A percentile compares a stretch with the other conserved stretches of the same genome.
phyloP scores from a whole-genome alignment of 192 early-diverging fungal species.

The Rhizoclosmatium sp. region DNA sequence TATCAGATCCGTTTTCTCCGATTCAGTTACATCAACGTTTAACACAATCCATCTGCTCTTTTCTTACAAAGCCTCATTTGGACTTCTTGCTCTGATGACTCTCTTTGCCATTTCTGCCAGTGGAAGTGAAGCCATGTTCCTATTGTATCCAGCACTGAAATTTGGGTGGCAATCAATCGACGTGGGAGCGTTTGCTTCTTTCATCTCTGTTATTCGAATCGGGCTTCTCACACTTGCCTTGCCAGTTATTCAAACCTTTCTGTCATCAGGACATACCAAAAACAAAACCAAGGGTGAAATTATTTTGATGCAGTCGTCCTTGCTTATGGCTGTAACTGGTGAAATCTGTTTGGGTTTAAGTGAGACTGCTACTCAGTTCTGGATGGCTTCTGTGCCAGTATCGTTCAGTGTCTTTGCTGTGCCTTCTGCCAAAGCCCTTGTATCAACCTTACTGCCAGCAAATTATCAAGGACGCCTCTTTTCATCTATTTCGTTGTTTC shows the following conservation, averaged over 20 bases:
- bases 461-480: slow-evolving; percentile 13
- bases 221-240: slow-evolving; percentile 3
- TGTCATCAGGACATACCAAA: not conserved
- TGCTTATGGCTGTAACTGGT: slow-evolving; percentile 20
- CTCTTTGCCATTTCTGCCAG: not conserved
- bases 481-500: not conserved
- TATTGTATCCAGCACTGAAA: slow-evolving; percentile 11
- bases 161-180: slow-evolving; percentile 26
- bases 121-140: not conserved
- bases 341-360: not conserved
- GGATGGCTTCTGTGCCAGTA: not conserved
- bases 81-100: not conserved
- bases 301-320: slow-evolving; percentile 1
- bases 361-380: not conserved
- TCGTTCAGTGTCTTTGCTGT: not conserved
- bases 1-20: slow-evolving; percentile 4
- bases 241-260: not conserved
- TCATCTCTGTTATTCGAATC: slow-evolving; percentile 8
- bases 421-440: not conserved
- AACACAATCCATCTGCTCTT: not conserved
- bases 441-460: slow-evolving; percentile 5
- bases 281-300: not conserved
- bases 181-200: slow-evolving; percentile 8
- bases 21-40: not conserved
- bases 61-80: not conserved